These are phyloP conservation scores for Vigna radiata DNA, from an alignment of 306 rosid genomes.

Conservation along the genomic window DNA sequence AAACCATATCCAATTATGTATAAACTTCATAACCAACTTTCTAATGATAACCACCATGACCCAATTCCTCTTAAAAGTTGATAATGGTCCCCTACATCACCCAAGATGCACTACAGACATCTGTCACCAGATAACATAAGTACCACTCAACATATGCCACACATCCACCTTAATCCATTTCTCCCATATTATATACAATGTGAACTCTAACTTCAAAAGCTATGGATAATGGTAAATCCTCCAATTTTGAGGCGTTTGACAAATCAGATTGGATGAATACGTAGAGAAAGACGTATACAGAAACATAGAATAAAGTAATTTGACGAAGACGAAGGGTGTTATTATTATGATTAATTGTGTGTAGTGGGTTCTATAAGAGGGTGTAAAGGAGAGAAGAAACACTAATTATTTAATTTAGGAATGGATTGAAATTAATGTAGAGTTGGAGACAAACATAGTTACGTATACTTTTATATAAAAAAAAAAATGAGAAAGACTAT, in stretches of 20 bases:
- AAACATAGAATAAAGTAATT: constrained; percentile 18
- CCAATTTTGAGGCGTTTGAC: constrained; percentile 52
- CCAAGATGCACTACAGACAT: constrained; percentile 12
- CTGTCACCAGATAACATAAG: constrained; percentile 15
- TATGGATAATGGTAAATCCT: constrained; percentile 44
- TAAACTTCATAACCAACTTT: constrained; percentile 44
- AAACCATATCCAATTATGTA: constrained; percentile 37
- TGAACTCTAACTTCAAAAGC: constrained; percentile 48
- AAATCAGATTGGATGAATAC: constrained; percentile 48
- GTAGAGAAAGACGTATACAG: background rate
- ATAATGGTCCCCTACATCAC: constrained; percentile 43
- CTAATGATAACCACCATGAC: constrained; percentile 35
- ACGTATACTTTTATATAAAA: constrained; percentile 57
- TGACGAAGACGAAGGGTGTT: constrained; percentile 40
- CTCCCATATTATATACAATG: constrained; percentile 23
- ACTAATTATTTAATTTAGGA: constrained; percentile 33
- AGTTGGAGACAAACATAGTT: constrained; percentile 68
- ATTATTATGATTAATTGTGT: background rate
- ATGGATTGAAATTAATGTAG: constrained; percentile 44
- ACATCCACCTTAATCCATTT: constrained; percentile 20
- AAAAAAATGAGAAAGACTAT: constrained; percentile 35
- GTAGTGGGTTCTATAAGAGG: constrained; percentile 47
- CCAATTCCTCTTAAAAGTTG: constrained; percentile 35
- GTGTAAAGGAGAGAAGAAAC: constrained; percentile 44
- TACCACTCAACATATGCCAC: constrained; percentile 34